Percentiles rank a stretch among this genome's conserved stretches.
These are phyloP conservation scores for Pythium dissotocum DNA, from an alignment of 352 stramenopile species.

Conservation along the genomic window DNA sequence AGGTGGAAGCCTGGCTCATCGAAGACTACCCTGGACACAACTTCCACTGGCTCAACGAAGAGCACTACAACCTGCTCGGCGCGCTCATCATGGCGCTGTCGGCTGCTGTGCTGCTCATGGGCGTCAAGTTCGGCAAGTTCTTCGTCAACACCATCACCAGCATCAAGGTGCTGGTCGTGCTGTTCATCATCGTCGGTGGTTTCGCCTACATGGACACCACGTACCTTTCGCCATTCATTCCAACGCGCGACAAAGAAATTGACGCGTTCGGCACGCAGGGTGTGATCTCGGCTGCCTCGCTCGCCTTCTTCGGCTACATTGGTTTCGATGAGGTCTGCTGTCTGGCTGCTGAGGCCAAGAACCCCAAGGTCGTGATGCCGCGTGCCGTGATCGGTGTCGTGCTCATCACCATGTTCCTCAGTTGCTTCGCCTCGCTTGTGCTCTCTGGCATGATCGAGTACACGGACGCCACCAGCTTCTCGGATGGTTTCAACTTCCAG, in stretches of 20 bases:
- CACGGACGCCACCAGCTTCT: slow-evolving; percentile 34
- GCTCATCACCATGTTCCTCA: slow-evolving; percentile 68
- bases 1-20: slow-evolving; percentile 74
- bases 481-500: slow-evolving; percentile 43
- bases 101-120: slow-evolving; percentile 75
- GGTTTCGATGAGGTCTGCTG: slow-evolving; percentile 96
- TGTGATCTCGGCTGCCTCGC: slow-evolving; percentile 79
- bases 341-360: slow-evolving; percentile 78
- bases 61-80: slow-evolving; percentile 60
- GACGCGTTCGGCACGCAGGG: slow-evolving; percentile 45
- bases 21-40: slow-evolving; percentile 41
- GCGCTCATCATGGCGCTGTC: slow-evolving; percentile 72
- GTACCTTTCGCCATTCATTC: slow-evolving; percentile 88
- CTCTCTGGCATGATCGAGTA: slow-evolving; percentile 79
- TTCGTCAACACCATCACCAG: slow-evolving; percentile 88
- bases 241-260: slow-evolving; percentile 31
- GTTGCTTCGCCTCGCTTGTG: slow-evolving; percentile 76
- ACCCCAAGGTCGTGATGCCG: slow-evolving; percentile 79
- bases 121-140: slow-evolving; percentile 88
- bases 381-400: slow-evolving; percentile 83
- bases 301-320: slow-evolving; percentile 93
- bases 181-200: slow-evolving; percentile 91
- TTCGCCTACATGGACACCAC: slow-evolving; percentile 76
- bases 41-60: slow-evolving; percentile 60
- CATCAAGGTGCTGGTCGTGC: slow-evolving; percentile 83